phyloP scores from a whole-genome alignment of 2,329 filamentous ascomycete species.

The Fusarium sarcochroum region DNA sequence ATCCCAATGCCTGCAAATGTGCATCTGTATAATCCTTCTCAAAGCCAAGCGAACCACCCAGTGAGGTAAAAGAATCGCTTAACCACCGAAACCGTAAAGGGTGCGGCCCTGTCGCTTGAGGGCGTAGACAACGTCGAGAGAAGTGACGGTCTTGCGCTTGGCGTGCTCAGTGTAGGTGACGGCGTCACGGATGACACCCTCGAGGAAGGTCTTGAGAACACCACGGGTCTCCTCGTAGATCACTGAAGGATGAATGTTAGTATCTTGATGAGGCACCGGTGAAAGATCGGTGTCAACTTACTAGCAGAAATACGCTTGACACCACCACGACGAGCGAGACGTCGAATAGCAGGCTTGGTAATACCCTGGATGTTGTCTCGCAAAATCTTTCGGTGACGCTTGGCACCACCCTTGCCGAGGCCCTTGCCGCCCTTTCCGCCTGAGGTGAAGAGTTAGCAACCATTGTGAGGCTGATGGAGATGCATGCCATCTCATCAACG shows the following conservation, averaged over 20 bases:
- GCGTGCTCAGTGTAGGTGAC: constrained; percentile 86
- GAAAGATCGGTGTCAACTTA: constrained; percentile 61
- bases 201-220: constrained; percentile 84
- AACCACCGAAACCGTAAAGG: constrained; percentile 92
- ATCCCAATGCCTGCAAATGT: constrained; percentile 31
- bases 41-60: constrained; percentile 31
- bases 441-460: constrained; percentile 65
- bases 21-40: constrained; percentile 35
- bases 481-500: constrained; percentile 1
- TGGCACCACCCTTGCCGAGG: constrained; percentile 97
- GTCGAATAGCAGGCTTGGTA: constrained; percentile 97
- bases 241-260: constrained; percentile 58
- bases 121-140: constrained; percentile 76
- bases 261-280: neutral
- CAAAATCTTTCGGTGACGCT: constrained; percentile 99
- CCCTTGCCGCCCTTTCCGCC: constrained; percentile 97
- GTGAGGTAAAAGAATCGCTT: constrained; percentile 55
- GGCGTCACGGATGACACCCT: constrained; percentile 81
- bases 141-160: constrained; percentile 85
- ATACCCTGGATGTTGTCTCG: constrained; percentile 99
- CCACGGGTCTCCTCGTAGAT: constrained; percentile 85
- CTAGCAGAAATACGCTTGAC: constrained; percentile 99
- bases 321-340: constrained; percentile 99
- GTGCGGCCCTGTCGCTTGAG: constrained; percentile 80
- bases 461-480: constrained; percentile 22